Evolutionary conservation across 805 yeast species (phyloP), one percentile per base, ranked within the genome.

Genomic region (Candida jianshihensis): DNA sequence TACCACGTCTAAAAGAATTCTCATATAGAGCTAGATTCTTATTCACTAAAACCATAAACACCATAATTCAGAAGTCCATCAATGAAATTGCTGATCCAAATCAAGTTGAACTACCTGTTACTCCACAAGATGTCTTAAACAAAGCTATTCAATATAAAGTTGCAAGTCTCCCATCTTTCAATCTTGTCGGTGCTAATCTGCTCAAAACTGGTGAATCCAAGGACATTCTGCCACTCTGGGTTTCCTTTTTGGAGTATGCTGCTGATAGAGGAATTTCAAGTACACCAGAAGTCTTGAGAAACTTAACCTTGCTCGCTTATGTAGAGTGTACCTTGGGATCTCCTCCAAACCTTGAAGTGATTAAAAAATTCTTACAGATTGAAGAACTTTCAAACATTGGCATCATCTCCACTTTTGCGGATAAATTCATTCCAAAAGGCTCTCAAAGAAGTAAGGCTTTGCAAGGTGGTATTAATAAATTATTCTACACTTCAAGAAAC

Each of bases 161-260:
- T 26, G 48, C 49, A 7, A 36, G 35, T 18, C 15, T 28, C 2
- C 34, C 38, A 0, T 33, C 34, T 30, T 51, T 47, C 27, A 33
- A 37, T 11, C 19, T 17, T 8, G 44, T 50, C 17, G 47, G 45
- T 11, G 14, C 17, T 7, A 33, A 41, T 24, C 29, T 39, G 29
- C 34, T 50, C 26, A 38, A 34, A 22, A 37, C 43, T 7, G 50
- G 48, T 8, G 36, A 40, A 1, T 19, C 22, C 12, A 21, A 31
- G 11, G 50, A 40, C 22, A 44, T 45, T 4, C 33, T 53, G 19
- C 36, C 41, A 3, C 30, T 49, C 14, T 49, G 56, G 54, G 54
- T 51, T 4, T 38, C 47, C 1, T 51, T 26, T 30, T 33, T 47
- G 12, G 55, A 53, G 37, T 47, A 46, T 31, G 31, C 32, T 11